Evolutionary conservation across 1,139 yeast genomes (phyloP), one percentile per base, ranked within the genome.

Genomic region (Nakaseomyces kungkrabaensis): DNA sequence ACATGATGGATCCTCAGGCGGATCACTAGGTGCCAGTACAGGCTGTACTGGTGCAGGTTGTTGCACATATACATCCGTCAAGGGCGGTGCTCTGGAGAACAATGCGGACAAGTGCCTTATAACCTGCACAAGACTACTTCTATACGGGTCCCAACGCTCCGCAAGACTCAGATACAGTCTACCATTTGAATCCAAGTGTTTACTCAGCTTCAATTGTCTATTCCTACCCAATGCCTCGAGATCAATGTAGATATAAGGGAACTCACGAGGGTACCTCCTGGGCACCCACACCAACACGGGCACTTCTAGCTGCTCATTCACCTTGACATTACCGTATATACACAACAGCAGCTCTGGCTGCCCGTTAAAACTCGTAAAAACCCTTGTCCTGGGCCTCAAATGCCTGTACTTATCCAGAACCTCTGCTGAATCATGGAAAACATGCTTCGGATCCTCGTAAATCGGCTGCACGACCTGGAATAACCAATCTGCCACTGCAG

Each of bases 251-350:
- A 79, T 75, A 25, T 79, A 60, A 0, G 97, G 97, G 1, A 81
- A 74, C 3, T 59, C 63, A 29, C 59, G 61, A 0, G 96, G 96
- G 59, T 86, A 87, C 29, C 73, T 70, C 37, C 74, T 73, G 0
- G 96, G 95, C 1, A 90, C 62, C 95, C 96, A 89, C 3, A 89
- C 68, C 52, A 81, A 80, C 1, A 89, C 67, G 49, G 82, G 83
- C 10, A 86, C 63, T 0, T 90, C 89, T 4, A 17, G 5, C 22
- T 4, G 4, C 25, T 27, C 25, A n/a, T 9, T 9, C 34, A 13
- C 44, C 24, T 8, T 27, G 25, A 22, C n/a, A 81, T 73, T 71
- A 0, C 96, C 96, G 57, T 74, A 75, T 1, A 89, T 57, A 54
- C 84, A 82, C 13, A 88, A 68, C 48, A 88, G 69, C 29, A 89